A percentile compares a stretch with the other conserved stretches of the same genome.
These are phyloP conservation scores for Phialocephala sp. DNA, from an alignment of 2,329 filamentous ascomycete genomes.

Conservation along the genomic window DNA sequence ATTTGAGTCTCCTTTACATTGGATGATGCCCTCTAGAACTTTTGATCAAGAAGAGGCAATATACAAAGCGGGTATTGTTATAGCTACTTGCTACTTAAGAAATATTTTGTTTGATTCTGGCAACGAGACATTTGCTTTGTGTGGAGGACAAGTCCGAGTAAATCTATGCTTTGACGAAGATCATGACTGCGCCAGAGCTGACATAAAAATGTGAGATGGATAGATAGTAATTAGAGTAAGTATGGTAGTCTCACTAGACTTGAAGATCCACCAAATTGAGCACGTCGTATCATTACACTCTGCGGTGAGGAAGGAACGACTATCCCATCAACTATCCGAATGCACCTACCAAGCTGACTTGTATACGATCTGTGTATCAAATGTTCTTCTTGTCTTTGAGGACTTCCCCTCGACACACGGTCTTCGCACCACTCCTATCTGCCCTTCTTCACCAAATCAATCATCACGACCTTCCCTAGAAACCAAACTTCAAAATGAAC, in stretches of 20 bases:
- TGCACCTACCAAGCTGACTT: too few relatives aligned
- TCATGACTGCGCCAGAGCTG: too few relatives aligned
- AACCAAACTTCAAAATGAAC: neutral
- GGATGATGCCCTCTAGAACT: too few relatives aligned
- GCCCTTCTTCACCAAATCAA: neutral
- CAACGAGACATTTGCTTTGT: too few relatives aligned
- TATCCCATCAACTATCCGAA: neutral
- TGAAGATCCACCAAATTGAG: neutral
- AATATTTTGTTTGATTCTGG: too few relatives aligned
- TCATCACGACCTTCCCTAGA: neutral
- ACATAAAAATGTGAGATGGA: too few relatives aligned
- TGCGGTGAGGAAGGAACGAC: neutral
- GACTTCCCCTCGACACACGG: neutral
- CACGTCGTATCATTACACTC: neutral
- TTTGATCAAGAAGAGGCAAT: too few relatives aligned
- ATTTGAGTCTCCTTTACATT: too few relatives aligned
- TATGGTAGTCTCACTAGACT: neutral
- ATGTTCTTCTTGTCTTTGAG: neutral
- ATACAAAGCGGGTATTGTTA: too few relatives aligned
- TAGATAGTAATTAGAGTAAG: neutral
- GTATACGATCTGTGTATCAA: neutral
- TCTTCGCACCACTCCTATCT: neutral
- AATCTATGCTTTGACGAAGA: too few relatives aligned
- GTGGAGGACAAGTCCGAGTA: too few relatives aligned
- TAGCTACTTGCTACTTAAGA: too few relatives aligned